phyloP scores from a whole-genome alignment of 257 asterid species.

The Rubia yunnanensis region DNA sequence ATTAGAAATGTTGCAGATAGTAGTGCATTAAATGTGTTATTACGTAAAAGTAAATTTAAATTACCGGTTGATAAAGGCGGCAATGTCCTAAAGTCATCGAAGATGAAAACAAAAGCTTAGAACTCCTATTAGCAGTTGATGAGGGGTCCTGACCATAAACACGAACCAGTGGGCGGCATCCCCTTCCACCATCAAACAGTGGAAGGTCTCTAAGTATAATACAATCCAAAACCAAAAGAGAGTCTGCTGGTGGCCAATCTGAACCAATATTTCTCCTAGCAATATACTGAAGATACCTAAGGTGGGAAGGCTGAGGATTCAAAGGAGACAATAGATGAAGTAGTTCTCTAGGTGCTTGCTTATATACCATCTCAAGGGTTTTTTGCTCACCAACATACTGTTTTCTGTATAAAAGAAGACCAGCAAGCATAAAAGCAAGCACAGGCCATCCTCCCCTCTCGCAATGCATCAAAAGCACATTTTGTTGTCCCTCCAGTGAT shows the following conservation, averaged over 20 bases:
- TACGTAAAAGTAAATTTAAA: constrained; percentile 11
- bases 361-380: constrained; percentile 95
- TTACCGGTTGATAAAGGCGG: constrained; percentile 70
- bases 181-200: constrained; percentile 60
- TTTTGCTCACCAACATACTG: constrained; percentile 93
- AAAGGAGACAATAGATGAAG: constrained; percentile 90
- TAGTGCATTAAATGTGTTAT: constrained; percentile 17
- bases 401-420: constrained; percentile 87
- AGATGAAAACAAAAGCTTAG: constrained; percentile 80
- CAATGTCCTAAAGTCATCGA: constrained; percentile 37
- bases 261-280: constrained; percentile 60
- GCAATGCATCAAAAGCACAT: constrained; percentile 91
- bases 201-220: constrained; percentile 65
- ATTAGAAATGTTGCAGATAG: constrained; percentile 19
- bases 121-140: constrained; percentile 60
- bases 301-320: constrained; percentile 98
- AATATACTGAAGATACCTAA: constrained; percentile 91
- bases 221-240: constrained; percentile 74
- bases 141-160: constrained; percentile 87
- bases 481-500: constrained; percentile 93
- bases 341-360: constrained; percentile 92
- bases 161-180: constrained; percentile 80
- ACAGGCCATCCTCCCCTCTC: constrained; percentile 99
- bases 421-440: constrained; percentile 97
- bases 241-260: constrained; percentile 90